These are phyloP conservation scores for Arthrobotrys megalospora DNA, from an alignment of 2,329 filamentous ascomycete species.

Conservation along the genomic window DNA sequence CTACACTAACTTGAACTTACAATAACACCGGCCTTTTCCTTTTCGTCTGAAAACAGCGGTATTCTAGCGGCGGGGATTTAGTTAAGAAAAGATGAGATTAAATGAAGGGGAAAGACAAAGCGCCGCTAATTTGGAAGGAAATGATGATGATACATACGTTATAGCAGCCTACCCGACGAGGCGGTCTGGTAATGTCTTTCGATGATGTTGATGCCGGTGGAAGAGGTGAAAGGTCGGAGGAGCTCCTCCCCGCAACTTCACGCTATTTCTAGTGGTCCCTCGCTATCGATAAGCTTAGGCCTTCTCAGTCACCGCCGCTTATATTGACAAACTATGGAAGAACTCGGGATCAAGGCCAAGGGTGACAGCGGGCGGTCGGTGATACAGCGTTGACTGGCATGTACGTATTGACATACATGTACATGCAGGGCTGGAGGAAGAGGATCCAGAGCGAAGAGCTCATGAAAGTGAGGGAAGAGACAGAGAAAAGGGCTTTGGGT, in stretches of 20 bases:
- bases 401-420: background rate
- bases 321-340: slow-evolving; percentile 28
- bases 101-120: slow-evolving; percentile 13
- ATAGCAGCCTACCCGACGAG: slow-evolving; percentile 1
- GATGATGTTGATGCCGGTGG: slow-evolving; percentile 57
- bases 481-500: background rate
- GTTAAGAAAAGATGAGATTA: background rate
- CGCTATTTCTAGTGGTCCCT: slow-evolving; percentile 12
- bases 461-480: slow-evolving; percentile 4
- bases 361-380: background rate
- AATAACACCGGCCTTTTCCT: too few species aligned
- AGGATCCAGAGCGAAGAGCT: slow-evolving; percentile 47
- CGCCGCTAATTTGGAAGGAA: slow-evolving; percentile 38
- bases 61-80: background rate
- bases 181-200: slow-evolving; percentile 27
- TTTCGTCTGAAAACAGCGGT: slow-evolving; percentile 12
- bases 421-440: slow-evolving; percentile 26
- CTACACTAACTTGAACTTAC: too few species aligned
- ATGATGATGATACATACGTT: slow-evolving; percentile 21
- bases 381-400: slow-evolving; percentile 25
- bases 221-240: slow-evolving; percentile 22
- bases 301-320: slow-evolving; percentile 3
- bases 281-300: slow-evolving; percentile 56
- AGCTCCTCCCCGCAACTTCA: slow-evolving; percentile 48
- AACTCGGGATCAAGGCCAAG: slow-evolving; percentile 28